Evolutionary conservation across 768 basidiomycete genomes (phyloP).

Genomic region (Boletus reticulatus): DNA sequence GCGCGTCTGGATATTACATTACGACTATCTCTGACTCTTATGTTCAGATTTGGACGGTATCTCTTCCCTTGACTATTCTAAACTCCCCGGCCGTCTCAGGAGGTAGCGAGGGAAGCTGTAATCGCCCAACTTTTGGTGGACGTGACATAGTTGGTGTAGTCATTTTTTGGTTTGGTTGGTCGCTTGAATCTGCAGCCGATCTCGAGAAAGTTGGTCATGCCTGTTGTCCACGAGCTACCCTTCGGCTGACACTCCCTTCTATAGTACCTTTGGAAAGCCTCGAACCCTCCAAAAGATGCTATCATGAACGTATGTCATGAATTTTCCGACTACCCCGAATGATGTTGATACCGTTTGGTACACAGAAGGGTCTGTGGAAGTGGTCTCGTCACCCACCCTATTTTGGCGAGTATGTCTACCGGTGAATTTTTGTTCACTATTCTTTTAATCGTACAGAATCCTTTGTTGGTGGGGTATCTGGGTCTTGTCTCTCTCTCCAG

Average conservation of each 20-base stretch:
- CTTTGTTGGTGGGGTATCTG: too few relatives aligned
- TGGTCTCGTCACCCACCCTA: too few relatives aligned
- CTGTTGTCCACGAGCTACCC: too few relatives aligned
- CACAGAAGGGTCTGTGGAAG: too few relatives aligned
- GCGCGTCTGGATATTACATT: neutral
- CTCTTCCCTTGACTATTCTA: neutral
- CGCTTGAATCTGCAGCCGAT: neutral
- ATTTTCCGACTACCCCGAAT: too few relatives aligned
- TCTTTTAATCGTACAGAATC: too few relatives aligned
- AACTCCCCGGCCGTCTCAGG: neutral
- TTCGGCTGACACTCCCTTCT: too few relatives aligned
- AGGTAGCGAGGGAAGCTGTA: neutral
- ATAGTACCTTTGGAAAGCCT: too few relatives aligned
- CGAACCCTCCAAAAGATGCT: neutral
- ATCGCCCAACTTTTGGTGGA: neutral
- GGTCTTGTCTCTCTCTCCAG: neutral
- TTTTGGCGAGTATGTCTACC: too few relatives aligned
- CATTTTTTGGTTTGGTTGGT: neutral
- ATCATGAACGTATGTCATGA: neutral
- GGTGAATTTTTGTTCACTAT: too few relatives aligned
- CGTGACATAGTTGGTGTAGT: neutral
- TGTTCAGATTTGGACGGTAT: neutral
- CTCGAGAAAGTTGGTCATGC: neutral
- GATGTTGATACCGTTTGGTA: too few relatives aligned
- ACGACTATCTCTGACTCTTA: too few relatives aligned